Evolutionary conservation across 768 basidiomycete genomes (phyloP), one percentile per base, ranked within the genome.

Genomic region (Cystofilobasidium bisporidii): DNA sequence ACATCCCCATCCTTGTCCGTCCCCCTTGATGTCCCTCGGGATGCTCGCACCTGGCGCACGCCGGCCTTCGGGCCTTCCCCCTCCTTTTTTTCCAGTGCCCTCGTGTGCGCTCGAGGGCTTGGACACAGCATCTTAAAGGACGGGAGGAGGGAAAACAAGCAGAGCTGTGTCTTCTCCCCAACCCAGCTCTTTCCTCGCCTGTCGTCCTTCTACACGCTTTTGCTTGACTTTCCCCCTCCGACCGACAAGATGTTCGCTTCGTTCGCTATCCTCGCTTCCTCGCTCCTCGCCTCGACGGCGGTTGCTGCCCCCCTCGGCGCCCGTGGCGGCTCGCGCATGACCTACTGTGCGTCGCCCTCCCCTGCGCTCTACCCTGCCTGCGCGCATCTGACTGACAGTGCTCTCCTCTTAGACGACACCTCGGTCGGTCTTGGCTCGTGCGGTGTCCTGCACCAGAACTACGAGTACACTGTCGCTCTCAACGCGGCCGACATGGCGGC

Each of bases 401-500:
- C 28, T 20, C 33, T 57, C 8, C 33, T 38, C 30, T n/a, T 22
- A 38, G 58, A 59, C 32, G 43, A 63, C 41, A 48, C 62, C 32
- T 68, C 33, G 55, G 67, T 61, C 38, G 60, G 60, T 57, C 36
- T 57, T 24, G 68, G 68, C 28, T 63, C 68, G 3, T 69, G 68
- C 28, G 68, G 68, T 12, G n/a, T 20, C 24, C 22, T 61, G 8
- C 62, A 69, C 36, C 50, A 50, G 36, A 64, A 69, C 68, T n/a
- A 11, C n/a, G 68, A 64, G 57, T 69, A 69, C 63, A 66, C 65
- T 38, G 65, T 66, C 58, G 65, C 65, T n/a, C 57, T 66, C 30
- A 68, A 67, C 58, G 26, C 33, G 17, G 59, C 59, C 60, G 47
- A 57, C 33, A 26, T 56, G n/a, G 33, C 38, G 26, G 26, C 59